Conservation (phyloP, 805 yeast species). For the Nakazawaea ernobii region DNA sequence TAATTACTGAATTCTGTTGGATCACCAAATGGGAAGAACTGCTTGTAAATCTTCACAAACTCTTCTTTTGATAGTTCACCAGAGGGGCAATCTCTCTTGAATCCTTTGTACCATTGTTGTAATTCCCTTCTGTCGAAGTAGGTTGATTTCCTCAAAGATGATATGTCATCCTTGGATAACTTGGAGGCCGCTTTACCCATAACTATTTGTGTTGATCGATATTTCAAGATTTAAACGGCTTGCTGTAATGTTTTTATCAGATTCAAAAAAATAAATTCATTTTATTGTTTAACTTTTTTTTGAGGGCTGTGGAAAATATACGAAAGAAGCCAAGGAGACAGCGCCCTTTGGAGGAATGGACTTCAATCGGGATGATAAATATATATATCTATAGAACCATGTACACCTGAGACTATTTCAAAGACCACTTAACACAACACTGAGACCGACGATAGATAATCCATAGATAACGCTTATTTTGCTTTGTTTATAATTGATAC, state of each 20-base stretch:
- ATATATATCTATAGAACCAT: too few relatives aligned
- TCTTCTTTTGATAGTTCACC: conserved; percentile 86
- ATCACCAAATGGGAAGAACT: conserved; percentile 97
- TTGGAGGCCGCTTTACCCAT: conserved; percentile 98
- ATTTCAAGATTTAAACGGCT: too few relatives aligned
- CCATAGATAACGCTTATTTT: conserved; percentile 5
- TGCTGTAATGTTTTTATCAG: too few relatives aligned
- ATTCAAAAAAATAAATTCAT: too few relatives aligned
- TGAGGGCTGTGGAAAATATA: too few relatives aligned
- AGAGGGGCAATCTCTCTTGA: conserved; percentile 85
- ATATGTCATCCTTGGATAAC: conserved; percentile 82
- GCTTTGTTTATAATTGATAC: neutral
- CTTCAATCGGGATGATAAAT: too few relatives aligned
- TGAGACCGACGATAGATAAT: neutral
- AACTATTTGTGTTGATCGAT: too few relatives aligned
- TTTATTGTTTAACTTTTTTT: too few relatives aligned
- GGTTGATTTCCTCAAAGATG: conserved; percentile 76
- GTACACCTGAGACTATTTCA: neutral
- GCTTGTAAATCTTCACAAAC: conserved; percentile 87
- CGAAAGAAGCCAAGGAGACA: too few relatives aligned
- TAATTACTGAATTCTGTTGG: conserved; percentile 87
- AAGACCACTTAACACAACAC: conserved; percentile 1
- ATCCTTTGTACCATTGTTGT: conserved; percentile 98
- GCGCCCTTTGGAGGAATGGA: too few relatives aligned
- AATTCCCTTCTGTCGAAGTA: conserved; percentile 89